These are phyloP conservation scores for Trichophyton mentagrophytes DNA, from an alignment of 2,329 filamentous ascomycete species.

Conservation along the genomic window DNA sequence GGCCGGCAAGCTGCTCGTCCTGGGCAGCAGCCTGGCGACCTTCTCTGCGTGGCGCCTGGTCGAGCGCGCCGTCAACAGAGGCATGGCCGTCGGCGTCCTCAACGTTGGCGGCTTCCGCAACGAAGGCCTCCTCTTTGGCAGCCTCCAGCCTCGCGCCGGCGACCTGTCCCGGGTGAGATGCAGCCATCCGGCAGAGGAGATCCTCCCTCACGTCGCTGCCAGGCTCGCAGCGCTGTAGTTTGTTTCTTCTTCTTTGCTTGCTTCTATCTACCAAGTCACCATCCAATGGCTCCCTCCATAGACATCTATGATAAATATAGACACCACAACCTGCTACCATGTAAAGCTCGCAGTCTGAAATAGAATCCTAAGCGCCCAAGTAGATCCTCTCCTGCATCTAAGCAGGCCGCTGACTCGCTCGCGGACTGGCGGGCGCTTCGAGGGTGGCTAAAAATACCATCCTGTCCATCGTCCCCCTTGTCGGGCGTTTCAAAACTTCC, in stretches of 20 bases:
- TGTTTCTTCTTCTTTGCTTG: neutral
- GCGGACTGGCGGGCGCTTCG: neutral
- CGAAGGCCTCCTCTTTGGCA: constrained; percentile 31
- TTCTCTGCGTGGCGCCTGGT: constrained; percentile 90
- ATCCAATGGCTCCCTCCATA: no score
- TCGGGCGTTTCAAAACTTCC: no score
- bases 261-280: no score
- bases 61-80: constrained; percentile 65
- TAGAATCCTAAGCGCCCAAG: neutral
- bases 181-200: constrained; percentile 29
- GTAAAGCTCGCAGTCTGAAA: neutral
- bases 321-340: neutral
- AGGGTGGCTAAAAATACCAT: neutral
- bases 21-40: constrained; percentile 85
- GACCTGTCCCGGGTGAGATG: constrained; percentile 27
- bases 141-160: constrained; percentile 14
- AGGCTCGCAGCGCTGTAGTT: constrained; percentile 14
- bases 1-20: constrained; percentile 59
- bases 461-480: no score
- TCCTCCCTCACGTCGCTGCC: constrained; percentile 30
- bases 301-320: neutral
- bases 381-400: no score
- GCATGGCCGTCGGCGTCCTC: constrained; percentile 74
- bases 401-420: no score
- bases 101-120: constrained; percentile 51